phyloP scores from a whole-genome alignment of 2,329 filamentous ascomycete species.

The Nigrograna mackinnonii region DNA sequence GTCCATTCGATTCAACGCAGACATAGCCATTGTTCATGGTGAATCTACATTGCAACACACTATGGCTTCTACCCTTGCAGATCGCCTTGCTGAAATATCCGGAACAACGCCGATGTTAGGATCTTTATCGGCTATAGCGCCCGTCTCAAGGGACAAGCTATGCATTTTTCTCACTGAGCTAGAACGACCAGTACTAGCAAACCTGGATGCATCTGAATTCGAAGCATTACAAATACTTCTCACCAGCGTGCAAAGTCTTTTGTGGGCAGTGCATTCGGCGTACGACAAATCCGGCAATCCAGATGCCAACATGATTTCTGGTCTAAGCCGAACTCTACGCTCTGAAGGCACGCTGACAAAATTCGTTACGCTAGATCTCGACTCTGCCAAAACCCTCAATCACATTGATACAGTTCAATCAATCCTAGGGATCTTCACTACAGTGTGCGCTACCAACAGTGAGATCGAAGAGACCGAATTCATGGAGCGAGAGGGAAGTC shows the following conservation, averaged over 20 bases:
- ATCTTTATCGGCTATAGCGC: slow-evolving; percentile 6
- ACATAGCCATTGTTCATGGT: slow-evolving; percentile 6
- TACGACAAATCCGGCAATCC: slow-evolving; percentile 8
- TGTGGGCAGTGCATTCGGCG: slow-evolving; percentile 12
- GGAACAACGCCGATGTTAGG: slow-evolving; percentile 3
- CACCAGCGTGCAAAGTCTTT: slow-evolving; percentile 5
- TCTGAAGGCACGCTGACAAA: slow-evolving; percentile 14
- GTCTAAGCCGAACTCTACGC: slow-evolving; percentile 14
- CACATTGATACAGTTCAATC: slow-evolving; percentile 2
- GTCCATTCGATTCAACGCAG: slow-evolving; percentile 1
- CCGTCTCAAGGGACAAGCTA: slow-evolving; percentile 13
- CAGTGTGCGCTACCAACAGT: slow-evolving; percentile 3
- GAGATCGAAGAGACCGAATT: slow-evolving; percentile 17
- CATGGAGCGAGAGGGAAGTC: slow-evolving; percentile 14
- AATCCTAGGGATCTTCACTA: slow-evolving; percentile 15
- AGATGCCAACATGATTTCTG: slow-evolving; percentile 14
- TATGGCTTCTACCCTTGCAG: not conserved
- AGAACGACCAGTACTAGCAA: slow-evolving; percentile 8
- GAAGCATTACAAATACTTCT: slow-evolving; percentile 8
- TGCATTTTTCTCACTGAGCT: slow-evolving; percentile 19
- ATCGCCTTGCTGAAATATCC: not conserved
- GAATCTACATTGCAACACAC: slow-evolving; percentile 1
- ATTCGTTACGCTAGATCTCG: slow-evolving; percentile 16
- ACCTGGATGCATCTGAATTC: slow-evolving; percentile 6
- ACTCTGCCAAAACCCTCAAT: slow-evolving; percentile 7